phyloP scores from a whole-genome alignment of 352 stramenopile genomes.

The Thalassiosira hispida region DNA sequence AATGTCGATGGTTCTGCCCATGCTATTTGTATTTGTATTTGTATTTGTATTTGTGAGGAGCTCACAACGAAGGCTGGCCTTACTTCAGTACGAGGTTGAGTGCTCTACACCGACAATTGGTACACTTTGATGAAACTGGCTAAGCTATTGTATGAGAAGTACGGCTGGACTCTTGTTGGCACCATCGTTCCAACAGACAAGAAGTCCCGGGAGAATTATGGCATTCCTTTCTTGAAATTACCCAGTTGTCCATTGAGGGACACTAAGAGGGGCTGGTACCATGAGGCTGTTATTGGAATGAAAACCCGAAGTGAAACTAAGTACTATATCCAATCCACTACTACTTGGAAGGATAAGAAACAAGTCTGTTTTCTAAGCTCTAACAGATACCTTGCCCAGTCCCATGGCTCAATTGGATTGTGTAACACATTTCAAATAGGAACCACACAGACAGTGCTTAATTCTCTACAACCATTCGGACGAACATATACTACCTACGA shows the following conservation, averaged over 20 bases:
- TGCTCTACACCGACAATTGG: background rate
- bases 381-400: no score
- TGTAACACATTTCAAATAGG: slow-evolving; percentile 19
- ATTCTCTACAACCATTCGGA: slow-evolving; percentile 21
- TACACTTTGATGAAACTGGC: background rate
- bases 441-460: slow-evolving; percentile 29
- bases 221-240: slow-evolving; percentile 5
- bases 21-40: background rate
- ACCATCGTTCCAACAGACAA: slow-evolving; percentile 1
- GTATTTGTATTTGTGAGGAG: no score
- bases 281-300: background rate
- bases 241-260: background rate
- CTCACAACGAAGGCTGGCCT: no score
- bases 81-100: background rate
- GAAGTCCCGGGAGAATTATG: background rate
- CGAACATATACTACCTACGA: slow-evolving; percentile 25
- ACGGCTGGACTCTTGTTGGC: background rate
- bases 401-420: no score
- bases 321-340: slow-evolving; percentile 23
- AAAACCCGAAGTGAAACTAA: background rate
- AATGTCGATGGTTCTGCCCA: background rate
- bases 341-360: slow-evolving; percentile 30
- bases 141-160: background rate
- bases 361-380: slow-evolving; percentile 28
- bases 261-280: background rate